These are phyloP conservation scores for Kluyveromyces wickerhamii DNA, from an alignment of 805 yeast species.

Conservation along the genomic window DNA sequence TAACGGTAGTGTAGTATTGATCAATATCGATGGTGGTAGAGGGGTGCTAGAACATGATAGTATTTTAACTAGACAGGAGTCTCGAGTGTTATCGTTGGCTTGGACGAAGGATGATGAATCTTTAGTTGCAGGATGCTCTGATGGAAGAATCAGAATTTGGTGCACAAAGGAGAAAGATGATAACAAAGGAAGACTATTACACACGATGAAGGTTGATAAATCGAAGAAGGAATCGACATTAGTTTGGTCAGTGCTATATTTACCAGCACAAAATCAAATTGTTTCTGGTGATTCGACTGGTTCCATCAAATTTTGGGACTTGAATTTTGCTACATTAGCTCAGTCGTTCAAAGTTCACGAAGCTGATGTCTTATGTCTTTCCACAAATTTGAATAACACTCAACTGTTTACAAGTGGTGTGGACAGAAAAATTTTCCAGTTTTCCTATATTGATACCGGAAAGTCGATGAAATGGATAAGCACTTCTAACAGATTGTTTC, in stretches of 20 bases:
- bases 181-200: slow-evolving; percentile 57
- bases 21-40: slow-evolving; percentile 81
- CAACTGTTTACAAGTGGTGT: slow-evolving; percentile 83
- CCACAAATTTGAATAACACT: slow-evolving; percentile 51
- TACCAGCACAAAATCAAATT: slow-evolving; percentile 59
- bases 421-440: slow-evolving; percentile 81
- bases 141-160: slow-evolving; percentile 88
- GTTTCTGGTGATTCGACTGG: slow-evolving; percentile 98
- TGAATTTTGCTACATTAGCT: slow-evolving; percentile 60
- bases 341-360: slow-evolving; percentile 82
- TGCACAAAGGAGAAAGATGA: slow-evolving; percentile 31
- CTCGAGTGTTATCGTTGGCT: slow-evolving; percentile 68
- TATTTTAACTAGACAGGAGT: slow-evolving; percentile 74
- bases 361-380: slow-evolving; percentile 78
- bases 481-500: slow-evolving; percentile 67
- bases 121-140: slow-evolving; percentile 91
- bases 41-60: slow-evolving; percentile 71
- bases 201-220: slow-evolving; percentile 88
- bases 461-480: slow-evolving; percentile 58
- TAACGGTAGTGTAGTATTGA: slow-evolving; percentile 79
- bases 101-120: slow-evolving; percentile 56
- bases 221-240: slow-evolving; percentile 77
- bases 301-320: slow-evolving; percentile 86
- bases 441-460: slow-evolving; percentile 29
- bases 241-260: slow-evolving; percentile 75